Evolutionary conservation across 1,284 basidiomycete species (phyloP).

Genomic region (Caloboletus inedulis): DNA sequence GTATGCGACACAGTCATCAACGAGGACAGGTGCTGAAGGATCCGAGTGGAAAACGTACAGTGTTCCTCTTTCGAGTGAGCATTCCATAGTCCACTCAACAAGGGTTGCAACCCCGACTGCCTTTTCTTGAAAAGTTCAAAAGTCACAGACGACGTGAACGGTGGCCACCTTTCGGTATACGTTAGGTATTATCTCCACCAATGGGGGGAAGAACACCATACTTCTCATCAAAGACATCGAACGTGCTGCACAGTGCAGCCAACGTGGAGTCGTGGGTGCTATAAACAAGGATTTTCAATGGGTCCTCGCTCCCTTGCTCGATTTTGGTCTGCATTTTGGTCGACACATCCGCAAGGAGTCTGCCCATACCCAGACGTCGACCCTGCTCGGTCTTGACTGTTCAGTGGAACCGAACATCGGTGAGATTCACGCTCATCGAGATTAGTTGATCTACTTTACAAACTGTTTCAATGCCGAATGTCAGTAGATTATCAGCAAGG

Average conservation of each 20-base stretch:
- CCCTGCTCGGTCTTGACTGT: slow-evolving; percentile 74
- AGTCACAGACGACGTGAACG: slow-evolving; percentile 68
- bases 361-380: slow-evolving; percentile 74
- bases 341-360: slow-evolving; percentile 61
- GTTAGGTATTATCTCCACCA: neutral
- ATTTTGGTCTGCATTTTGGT: slow-evolving; percentile 59
- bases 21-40: neutral
- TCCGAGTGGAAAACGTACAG: slow-evolving; percentile 35
- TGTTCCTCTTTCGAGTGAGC: slow-evolving; percentile 37
- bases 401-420: neutral
- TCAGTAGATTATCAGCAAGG: neutral
- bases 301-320: slow-evolving; percentile 42
- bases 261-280: slow-evolving; percentile 77
- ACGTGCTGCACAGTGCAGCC: slow-evolving; percentile 62
- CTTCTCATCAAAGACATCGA: slow-evolving; percentile 77
- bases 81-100: slow-evolving; percentile 37
- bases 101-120: slow-evolving; percentile 30
- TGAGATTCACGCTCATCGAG: slow-evolving; percentile 3
- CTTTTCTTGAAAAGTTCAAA: slow-evolving; percentile 65
- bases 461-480: slow-evolving; percentile 16
- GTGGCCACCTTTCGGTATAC: slow-evolving; percentile 58
- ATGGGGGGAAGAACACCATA: slow-evolving; percentile 29
- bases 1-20: neutral
- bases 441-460: slow-evolving; percentile 19
- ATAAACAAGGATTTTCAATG: slow-evolving; percentile 63